These are phyloP conservation scores for Leucosporidium yakuticum DNA, from an alignment of 768 basidiomycete species.

Conservation along the genomic window DNA sequence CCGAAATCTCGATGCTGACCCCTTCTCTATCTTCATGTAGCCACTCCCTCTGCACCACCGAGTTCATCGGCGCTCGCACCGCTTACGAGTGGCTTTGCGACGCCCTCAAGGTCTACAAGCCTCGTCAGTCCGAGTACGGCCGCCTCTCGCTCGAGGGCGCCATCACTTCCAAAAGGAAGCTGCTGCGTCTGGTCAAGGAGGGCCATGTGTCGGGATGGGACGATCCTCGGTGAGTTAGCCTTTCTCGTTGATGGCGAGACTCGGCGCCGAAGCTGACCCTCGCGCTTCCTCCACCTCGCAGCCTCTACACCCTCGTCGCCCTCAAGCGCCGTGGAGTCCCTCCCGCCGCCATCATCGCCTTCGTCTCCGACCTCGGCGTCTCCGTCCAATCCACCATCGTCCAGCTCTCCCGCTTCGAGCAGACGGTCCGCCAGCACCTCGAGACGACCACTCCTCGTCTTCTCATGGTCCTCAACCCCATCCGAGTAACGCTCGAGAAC, in stretches of 20 bases:
- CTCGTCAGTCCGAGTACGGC: slow-evolving; percentile 93
- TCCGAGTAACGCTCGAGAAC: slow-evolving; percentile 88
- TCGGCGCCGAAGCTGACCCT: not conserved
- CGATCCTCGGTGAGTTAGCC: slow-evolving; percentile 62
- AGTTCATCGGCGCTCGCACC: slow-evolving; percentile 90
- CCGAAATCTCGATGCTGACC: not conserved
- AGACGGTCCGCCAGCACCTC: slow-evolving; percentile 76
- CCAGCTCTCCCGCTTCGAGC: slow-evolving; percentile 83
- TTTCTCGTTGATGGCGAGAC: not conserved
- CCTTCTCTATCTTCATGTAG: slow-evolving; percentile 47
- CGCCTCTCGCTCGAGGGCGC: slow-evolving; percentile 88
- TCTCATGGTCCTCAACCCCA: slow-evolving; percentile 80
- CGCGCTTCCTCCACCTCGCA: not conserved
- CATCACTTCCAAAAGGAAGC: slow-evolving; percentile 94
- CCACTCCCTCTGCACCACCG: slow-evolving; percentile 92
- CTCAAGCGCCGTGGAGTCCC: slow-evolving; percentile 90
- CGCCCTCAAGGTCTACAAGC: slow-evolving; percentile 93
- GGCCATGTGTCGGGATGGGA: slow-evolving; percentile 88
- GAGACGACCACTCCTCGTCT: slow-evolving; percentile 81
- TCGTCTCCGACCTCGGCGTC: slow-evolving; percentile 90
- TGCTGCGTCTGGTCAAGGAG: slow-evolving; percentile 76
- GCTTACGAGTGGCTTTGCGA: slow-evolving; percentile 99
- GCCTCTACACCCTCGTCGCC: slow-evolving; percentile 88
- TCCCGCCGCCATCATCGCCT: slow-evolving; percentile 88
- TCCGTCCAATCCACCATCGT: slow-evolving; percentile 78